Conservation (phyloP, 2,329 filamentous ascomycete species). For the Stachybotrys echinatus region DNA sequence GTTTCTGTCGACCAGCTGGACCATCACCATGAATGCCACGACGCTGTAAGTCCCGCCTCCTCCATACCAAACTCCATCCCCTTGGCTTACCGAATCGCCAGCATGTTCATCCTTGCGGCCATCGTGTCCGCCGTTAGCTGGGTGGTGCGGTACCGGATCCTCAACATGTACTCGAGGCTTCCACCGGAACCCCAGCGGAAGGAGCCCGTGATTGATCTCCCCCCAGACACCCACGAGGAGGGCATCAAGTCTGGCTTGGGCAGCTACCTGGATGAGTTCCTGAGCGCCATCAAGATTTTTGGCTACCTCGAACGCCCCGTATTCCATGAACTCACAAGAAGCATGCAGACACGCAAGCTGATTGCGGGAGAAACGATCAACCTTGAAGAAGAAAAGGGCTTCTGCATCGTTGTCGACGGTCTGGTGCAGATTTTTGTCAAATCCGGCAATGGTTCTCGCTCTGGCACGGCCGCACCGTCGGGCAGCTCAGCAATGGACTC, state of each 20-base stretch:
- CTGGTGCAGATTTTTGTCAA: constrained; percentile 98
- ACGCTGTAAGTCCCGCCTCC: constrained; percentile 61
- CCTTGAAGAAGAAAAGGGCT: constrained; percentile 95
- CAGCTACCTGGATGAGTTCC: constrained; percentile 96
- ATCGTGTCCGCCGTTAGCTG: constrained; percentile 84
- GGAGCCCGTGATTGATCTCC: constrained; percentile 91
- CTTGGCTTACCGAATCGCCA: constrained; percentile 19
- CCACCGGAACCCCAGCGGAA: constrained; percentile 94
- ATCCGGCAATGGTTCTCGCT: constrained; percentile 57
- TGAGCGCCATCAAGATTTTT: constrained; percentile 98
- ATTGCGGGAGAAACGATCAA: constrained; percentile 94
- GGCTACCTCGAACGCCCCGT: constrained; percentile 94
- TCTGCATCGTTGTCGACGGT: constrained; percentile 95
- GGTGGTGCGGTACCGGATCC: constrained; percentile 89
- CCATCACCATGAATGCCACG: constrained; percentile 97
- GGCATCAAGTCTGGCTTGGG: constrained; percentile 85
- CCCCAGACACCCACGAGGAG: constrained; percentile 86
- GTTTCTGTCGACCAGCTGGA: constrained; percentile 86
- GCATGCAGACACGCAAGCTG: constrained; percentile 96
- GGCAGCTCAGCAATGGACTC: constrained; percentile 24
- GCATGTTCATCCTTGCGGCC: constrained; percentile 70
- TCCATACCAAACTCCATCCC: neutral
- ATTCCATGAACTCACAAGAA: constrained; percentile 94
- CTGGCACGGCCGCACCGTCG: constrained; percentile 13
- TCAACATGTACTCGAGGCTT: constrained; percentile 94